Evolutionary conservation across 768 basidiomycete species (phyloP), one percentile per base, ranked within the genome.

Genomic region (Boletus bicolor): DNA sequence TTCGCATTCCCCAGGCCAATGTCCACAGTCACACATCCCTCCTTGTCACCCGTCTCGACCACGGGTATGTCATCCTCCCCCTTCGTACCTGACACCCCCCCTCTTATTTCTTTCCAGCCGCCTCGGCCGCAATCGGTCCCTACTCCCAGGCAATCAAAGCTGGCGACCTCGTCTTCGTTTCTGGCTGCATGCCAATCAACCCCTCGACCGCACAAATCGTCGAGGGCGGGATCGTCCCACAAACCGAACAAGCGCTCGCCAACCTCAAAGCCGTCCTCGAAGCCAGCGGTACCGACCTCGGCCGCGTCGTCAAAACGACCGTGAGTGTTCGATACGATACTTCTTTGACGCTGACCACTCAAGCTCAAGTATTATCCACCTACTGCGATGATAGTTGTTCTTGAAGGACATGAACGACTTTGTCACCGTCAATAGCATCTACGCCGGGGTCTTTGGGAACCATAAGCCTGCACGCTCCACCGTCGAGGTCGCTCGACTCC

Each of bases 341-440:
- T 15, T 9, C 12, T 3, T 8, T 15, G 21, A 24, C 34, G 14
- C 41, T 28, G 10, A 44, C 11, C 19, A 21, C 11, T 14, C 48
- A 28, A 14, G n/a, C 7, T 21, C 32, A 28, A 28, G 21, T 24
- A 24, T 24, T 24, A 24, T 24, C 21, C 21, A 24, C 21, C 21
- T 24, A 24, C 21, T 28, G 28, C 1, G 19, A 12, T 17, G 26
- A 46, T 35, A 94, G 93, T 87, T 95, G 26, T 98, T 97, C 76
- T 73, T 98, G 69, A 93, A 96, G 72, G 76, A 82, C 58, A 95
- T 98, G 92, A 78, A 91, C 61, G 91, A 99, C 72, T 98, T 98
- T 68, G 84, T 67, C 4, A 75, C 80, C 39, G 84, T 97, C 64
- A 98, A 98, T 71, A 81, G 73, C 15, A 77, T 93, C 58, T 98